phyloP scores from a whole-genome alignment of 441 rosid genomes.

The Gossypium gossypioides region DNA sequence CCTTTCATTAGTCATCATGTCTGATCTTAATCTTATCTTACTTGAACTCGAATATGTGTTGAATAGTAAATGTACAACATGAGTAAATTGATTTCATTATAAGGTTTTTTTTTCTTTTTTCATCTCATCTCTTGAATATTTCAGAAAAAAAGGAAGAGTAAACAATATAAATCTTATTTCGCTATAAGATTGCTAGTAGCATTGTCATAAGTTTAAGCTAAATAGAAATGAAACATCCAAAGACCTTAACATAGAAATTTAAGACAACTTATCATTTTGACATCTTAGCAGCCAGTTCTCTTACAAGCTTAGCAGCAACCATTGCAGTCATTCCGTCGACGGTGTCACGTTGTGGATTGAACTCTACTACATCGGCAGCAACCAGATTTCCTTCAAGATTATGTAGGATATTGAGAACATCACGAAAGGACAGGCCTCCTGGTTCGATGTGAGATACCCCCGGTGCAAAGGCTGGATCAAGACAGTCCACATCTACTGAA shows the following conservation, averaged over 20 bases:
- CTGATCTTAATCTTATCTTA: too few species aligned
- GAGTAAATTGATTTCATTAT: not conserved
- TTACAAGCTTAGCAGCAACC: constrained; percentile 98
- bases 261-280: constrained; percentile 37
- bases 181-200: not conserved
- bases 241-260: not conserved
- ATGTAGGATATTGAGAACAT: constrained; percentile 82
- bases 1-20: too few species aligned
- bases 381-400: constrained; percentile 75
- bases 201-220: not conserved
- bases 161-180: not conserved
- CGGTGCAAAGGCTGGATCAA: constrained; percentile 96
- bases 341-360: constrained; percentile 95
- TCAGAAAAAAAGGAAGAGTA: not conserved
- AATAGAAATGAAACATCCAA: not conserved
- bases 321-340: constrained; percentile 98
- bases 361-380: constrained; percentile 92
- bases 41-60: too few species aligned
- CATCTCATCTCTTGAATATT: not conserved
- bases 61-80: too few species aligned
- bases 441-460: constrained; percentile 98
- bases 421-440: constrained; percentile 91
- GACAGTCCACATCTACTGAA: constrained; percentile 85
- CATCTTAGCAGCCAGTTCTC: constrained; percentile 85
- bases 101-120: not conserved